These are phyloP conservation scores for Boehmeria nivea DNA, from an alignment of 306 rosid genomes.

Conservation along the genomic window DNA sequence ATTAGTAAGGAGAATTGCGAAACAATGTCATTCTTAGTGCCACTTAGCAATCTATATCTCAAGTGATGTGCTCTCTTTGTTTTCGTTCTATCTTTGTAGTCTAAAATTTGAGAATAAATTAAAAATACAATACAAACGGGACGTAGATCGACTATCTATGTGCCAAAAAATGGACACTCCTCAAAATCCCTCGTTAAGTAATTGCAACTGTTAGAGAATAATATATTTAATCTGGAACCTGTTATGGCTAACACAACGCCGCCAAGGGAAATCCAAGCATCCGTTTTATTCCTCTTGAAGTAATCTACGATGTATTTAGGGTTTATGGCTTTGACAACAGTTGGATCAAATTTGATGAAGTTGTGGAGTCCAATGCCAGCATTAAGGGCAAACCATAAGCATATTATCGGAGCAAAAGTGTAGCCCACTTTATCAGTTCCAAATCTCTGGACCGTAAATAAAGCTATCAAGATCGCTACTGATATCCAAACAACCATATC, in stretches of 20 bases:
- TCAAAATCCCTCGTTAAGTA: too few relatives aligned
- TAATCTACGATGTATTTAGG: conserved; percentile 26
- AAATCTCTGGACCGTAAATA: conserved; percentile 38
- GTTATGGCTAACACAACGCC: conserved; percentile 29
- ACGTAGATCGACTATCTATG: too few relatives aligned
- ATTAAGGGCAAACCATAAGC: conserved; percentile 30
- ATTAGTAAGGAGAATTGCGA: too few relatives aligned
- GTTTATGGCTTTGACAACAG: conserved; percentile 27
- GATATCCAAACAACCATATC: conserved; percentile 36
- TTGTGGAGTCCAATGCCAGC: conserved; percentile 33
- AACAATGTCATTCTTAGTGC: too few relatives aligned
- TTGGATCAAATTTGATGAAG: conserved; percentile 20
- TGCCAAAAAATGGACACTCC: too few relatives aligned
- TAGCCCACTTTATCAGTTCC: conserved; percentile 47
- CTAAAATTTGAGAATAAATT: too few relatives aligned
- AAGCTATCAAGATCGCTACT: conserved; percentile 21
- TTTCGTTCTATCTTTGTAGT: too few relatives aligned
- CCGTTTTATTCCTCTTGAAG: conserved; percentile 31
- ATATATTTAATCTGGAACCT: too few relatives aligned
- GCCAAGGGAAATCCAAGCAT: conserved; percentile 45
- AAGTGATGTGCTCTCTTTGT: too few relatives aligned
- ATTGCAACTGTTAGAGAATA: too few relatives aligned
- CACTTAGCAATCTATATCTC: too few relatives aligned
- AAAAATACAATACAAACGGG: too few relatives aligned
- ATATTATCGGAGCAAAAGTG: conserved; percentile 38